Evolutionary conservation across 2,329 filamentous ascomycete genomes (phyloP).

Genomic region (Aspergillus bombycis): DNA sequence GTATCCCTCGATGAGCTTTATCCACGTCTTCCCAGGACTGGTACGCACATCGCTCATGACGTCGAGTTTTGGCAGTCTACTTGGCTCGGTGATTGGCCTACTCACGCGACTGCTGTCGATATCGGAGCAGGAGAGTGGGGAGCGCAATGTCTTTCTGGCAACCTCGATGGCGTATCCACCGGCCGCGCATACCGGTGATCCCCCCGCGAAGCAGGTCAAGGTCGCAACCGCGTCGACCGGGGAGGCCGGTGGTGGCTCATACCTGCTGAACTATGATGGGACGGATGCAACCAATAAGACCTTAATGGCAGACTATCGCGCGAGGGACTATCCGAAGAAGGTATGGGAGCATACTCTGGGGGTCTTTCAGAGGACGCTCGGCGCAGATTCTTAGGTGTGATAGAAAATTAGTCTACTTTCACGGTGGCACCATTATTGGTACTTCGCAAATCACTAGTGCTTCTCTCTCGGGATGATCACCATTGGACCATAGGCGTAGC

Average conservation of each 20-base stretch:
- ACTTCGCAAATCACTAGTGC: too few relatives aligned
- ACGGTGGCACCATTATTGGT: too few relatives aligned
- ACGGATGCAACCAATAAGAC: conserved; percentile 16
- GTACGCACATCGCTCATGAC: not conserved
- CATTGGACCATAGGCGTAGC: too few relatives aligned
- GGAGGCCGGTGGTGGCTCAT: conserved; percentile 30
- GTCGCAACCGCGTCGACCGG: conserved; percentile 25
- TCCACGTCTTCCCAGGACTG: not conserved
- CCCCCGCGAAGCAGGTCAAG: not conserved
- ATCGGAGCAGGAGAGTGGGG: not conserved
- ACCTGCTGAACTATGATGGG: conserved; percentile 25
- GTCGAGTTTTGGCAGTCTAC: not conserved
- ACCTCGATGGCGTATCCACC: not conserved
- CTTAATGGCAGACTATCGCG: conserved; percentile 29
- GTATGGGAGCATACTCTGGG: conserved; percentile 35
- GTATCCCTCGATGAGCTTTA: not conserved
- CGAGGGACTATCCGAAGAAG: conserved; percentile 26
- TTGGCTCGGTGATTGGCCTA: not conserved
- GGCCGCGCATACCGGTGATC: not conserved
- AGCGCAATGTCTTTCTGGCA: not conserved
- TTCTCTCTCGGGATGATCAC: too few relatives aligned
- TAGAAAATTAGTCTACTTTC: too few relatives aligned
- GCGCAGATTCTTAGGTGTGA: not conserved
- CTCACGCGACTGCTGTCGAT: not conserved
- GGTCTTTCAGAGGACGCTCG: conserved; percentile 18